Percentiles rank a stretch among this genome's conserved stretches.
Evolutionary conservation across 805 yeast species (phyloP).

Genomic region (Yarrowia sp.): DNA sequence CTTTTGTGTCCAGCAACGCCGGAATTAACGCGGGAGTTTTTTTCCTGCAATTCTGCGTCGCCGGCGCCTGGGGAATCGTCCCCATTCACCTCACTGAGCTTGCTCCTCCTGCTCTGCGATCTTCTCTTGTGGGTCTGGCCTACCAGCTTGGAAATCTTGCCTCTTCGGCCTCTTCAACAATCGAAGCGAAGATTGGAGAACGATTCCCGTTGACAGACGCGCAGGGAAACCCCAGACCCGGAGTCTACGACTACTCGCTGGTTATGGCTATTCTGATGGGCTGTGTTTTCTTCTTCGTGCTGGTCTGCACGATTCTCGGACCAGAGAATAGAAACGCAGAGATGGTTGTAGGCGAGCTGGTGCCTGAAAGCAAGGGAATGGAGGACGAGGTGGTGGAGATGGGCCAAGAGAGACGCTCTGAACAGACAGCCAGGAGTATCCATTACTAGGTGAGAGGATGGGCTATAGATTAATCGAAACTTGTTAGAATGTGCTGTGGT

Average conservation of each 20-base stretch:
- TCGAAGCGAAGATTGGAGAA: background rate
- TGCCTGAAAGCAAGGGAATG: background rate
- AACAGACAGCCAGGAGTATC: background rate
- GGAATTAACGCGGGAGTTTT: background rate
- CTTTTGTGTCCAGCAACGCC: background rate
- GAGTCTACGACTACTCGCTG: background rate
- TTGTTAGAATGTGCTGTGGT: too few relatives aligned
- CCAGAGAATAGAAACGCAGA: background rate
- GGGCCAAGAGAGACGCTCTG: background rate
- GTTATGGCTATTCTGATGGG: conserved; percentile 5
- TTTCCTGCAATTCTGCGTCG: background rate
- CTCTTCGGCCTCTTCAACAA: background rate
- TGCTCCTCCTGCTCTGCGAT: background rate
- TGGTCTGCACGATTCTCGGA: background rate
- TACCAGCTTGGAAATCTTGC: background rate
- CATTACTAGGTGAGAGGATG: too few relatives aligned
- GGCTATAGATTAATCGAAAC: too few relatives aligned
- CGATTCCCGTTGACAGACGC: background rate
- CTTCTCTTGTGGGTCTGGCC: background rate
- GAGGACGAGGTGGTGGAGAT: background rate
- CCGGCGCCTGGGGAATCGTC: background rate
- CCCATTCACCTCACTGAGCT: background rate
- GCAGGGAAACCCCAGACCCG: background rate
- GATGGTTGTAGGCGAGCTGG: background rate
- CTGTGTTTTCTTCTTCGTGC: background rate